Conservation (phyloP, 495 filamentous ascomycete species). For the Achaetomiella virescens region DNA sequence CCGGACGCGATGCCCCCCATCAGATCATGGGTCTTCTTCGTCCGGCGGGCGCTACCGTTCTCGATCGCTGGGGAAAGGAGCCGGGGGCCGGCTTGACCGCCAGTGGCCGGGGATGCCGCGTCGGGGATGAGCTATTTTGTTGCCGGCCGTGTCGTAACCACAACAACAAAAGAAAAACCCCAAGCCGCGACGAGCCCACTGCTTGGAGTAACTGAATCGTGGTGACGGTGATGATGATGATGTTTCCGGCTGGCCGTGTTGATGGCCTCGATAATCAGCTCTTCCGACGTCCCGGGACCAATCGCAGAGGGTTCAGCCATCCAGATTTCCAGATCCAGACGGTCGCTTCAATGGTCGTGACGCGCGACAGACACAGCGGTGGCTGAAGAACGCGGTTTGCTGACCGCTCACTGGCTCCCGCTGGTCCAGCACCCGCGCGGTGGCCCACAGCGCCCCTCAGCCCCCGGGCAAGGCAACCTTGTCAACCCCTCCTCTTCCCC, state of each 20-base stretch:
- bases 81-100: conserved; percentile 14
- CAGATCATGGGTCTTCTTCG: conserved; percentile 12
- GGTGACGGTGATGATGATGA: background rate
- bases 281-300: background rate
- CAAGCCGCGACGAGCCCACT: background rate
- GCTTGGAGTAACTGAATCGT: background rate
- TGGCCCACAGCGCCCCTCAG: background rate
- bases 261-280: background rate
- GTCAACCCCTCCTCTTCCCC: conserved; percentile 18
- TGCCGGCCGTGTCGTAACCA: background rate
- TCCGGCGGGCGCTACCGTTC: conserved; percentile 12
- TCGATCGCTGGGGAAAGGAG: background rate
- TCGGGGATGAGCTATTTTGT: background rate
- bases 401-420: conserved; percentile 8
- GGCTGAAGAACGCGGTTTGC: conserved; percentile 14
- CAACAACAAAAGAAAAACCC: conserved; percentile 1
- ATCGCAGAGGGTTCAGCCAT: background rate
- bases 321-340: background rate
- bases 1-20: conserved; percentile 14
- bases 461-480: conserved; percentile 6
- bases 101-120: conserved; percentile 8
- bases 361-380: conserved; percentile 4
- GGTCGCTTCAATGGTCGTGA: background rate
- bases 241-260: background rate
- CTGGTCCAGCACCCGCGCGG: background rate